Base-by-base conservation (phyloP, 805 yeast genomes). In the Candida alai region DNA sequence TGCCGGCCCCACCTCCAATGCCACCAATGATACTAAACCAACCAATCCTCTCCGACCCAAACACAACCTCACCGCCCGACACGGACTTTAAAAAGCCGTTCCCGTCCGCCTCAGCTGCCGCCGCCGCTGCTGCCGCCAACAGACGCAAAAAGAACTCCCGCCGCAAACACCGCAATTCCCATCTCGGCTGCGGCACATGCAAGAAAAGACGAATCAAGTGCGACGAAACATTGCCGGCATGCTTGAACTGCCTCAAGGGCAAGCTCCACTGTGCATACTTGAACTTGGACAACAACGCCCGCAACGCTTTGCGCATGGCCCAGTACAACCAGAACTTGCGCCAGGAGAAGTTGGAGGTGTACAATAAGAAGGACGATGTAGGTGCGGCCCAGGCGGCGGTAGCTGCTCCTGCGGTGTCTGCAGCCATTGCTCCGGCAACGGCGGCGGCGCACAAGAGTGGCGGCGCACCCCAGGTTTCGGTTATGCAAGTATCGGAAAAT, bases 111-210 rank as follows among this genome's bases (percentile, higher is more conserved):
- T 6, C 5, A 6, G 13, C 15, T 23, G 5, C 26, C 11, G 18
- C 18, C 4, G 5, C 35, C 12, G 19, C 12, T 37, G 27, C 39
- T 16, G 24, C 32, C n/a, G 26, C 34, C 5, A 30, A 26, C 28
- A 44, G 19, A 36, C 42, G 31, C 47, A 64, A 59, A 52, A 68
- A 66, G 50, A 64, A 60, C 49, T 64, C 73, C 6, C 61, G 85
- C 47, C 63, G 82, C 46, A 69, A 72, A 39, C 87, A 80, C 54
- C 64, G 80, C 38, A 80, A 80, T 58, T 78, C 85, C 5, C 87
- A 80, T 48, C 51, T 74, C 34, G 90, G 93, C n/a, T 83, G 93
- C 57, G 77, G 75, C 3, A 76, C 79, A 15, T 72, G 77, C 44
- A 72, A 72, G 34, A 70, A 67, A 37, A 56, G 77, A 37, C 54